phyloP scores from a whole-genome alignment of 306 rosid genomes.

The Pyrus pyrifolia region DNA sequence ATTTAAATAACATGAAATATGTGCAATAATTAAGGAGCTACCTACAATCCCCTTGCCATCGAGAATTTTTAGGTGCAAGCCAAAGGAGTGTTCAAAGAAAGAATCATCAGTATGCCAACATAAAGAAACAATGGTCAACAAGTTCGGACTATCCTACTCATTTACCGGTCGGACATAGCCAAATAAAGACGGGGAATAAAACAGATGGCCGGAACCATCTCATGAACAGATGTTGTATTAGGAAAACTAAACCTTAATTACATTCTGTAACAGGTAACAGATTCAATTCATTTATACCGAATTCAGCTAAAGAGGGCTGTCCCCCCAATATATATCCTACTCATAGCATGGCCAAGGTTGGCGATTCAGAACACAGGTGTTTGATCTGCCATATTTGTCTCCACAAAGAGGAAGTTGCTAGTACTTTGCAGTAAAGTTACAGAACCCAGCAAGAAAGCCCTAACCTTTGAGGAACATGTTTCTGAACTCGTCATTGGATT shows the following conservation, averaged over 20 bases:
- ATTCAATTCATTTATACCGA: not conserved
- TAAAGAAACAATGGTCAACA: too few relatives aligned
- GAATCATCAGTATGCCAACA: too few relatives aligned
- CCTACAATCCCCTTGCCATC: too few relatives aligned
- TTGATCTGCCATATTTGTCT: not conserved
- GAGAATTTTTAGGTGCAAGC: too few relatives aligned
- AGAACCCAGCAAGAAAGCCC: not conserved
- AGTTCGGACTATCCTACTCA: too few relatives aligned
- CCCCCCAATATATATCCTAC: not conserved
- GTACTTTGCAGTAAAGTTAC: not conserved
- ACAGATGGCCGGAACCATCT: conserved; percentile 6
- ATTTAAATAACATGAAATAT: too few relatives aligned
- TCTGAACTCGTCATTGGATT: conserved; percentile 86
- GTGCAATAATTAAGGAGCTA: too few relatives aligned
- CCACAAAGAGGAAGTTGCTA: not conserved
- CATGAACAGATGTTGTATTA: not conserved
- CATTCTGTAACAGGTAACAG: not conserved
- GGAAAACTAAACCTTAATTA: not conserved
- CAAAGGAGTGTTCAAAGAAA: too few relatives aligned
- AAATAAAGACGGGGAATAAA: not conserved
- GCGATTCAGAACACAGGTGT: not conserved
- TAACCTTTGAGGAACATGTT: conserved; percentile 53
- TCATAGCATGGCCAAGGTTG: not conserved
- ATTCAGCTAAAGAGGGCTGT: not conserved
- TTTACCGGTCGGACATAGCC: not conserved